Evolutionary conservation across 192 early-diverging fungal genomes (phyloP), one percentile per base, ranked within the genome.

Genomic region (Globomyces pollinis-pini): DNA sequence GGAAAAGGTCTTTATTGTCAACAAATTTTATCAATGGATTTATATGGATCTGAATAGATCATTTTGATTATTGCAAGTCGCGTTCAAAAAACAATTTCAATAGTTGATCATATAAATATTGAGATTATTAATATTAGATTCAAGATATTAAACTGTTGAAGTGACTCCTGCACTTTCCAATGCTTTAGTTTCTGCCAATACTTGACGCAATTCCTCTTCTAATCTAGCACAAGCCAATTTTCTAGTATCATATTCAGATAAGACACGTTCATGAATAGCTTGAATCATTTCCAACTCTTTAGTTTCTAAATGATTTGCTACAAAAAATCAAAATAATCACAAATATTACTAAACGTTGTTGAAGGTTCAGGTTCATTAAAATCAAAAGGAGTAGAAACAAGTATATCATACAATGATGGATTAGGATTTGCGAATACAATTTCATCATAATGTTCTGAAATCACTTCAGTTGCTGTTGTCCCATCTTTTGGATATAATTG

Each of bases 401-500:
- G 15, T 2, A 18, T 7, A 28, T 55, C 26, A 23, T 55, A 38
- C 32, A 55, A 7, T 13, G 6, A 11, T 11, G 15, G 7, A 11
- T 30, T 38, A 23, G 53, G 53, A 16, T 6, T 11, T 3, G 29
- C 13, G 24, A 55, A 55, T 70, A 88, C 87, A 34, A 94, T 60
- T 64, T 92, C 91, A 41, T 94, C 90, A 59, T 91, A 91, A 32
- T 76, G 62, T 52, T 89, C 87, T 34, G 84, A 83, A 11, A 81
- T 66, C 2, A 94, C 87, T 50, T 84, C 85, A 32, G 77, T 74
- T 29, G 79, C 73, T 8, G 60, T 61, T 7, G 70, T 67, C 50
- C 87, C 87, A 32, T 89, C 87, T 63, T 90, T 87, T 24, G 90
- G 91, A 64, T 94, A 94, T 35, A 99, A 77, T 66, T 90, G 84